Base-by-base conservation (phyloP, 495 filamentous ascomycete genomes). In the Penicillium tannophilum region DNA sequence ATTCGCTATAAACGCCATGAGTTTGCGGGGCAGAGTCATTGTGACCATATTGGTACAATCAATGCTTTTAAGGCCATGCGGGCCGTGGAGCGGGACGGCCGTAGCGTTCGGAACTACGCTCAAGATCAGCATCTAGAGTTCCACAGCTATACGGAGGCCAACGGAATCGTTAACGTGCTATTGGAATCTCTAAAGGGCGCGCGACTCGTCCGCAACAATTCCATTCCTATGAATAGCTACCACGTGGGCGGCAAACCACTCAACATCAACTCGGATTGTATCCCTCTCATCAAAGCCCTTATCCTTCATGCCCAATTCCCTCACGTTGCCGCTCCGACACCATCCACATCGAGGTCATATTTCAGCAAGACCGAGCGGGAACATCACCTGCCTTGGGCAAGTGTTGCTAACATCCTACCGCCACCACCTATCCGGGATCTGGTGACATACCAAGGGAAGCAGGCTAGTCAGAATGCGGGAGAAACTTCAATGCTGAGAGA, bases 1-100 rank as follows among this genome's bases (percentile, higher is more conserved):
- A 69, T 77, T 17, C 62, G 66, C 20, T 36, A 60, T 31, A 55
- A 61, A 8, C 78, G 76, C 19, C 44, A 59, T 17, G 49, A 64
- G 14, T 86, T 82, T 60, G 72, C 74, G 11, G 59, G 71, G 20
- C 72, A 70, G 9, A 70, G 71, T 6, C 62, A 63, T 6, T 84
- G 80, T 60, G 84, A 87, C 48, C 83, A 86, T 53, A 75, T 86
- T 39, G 76, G 74, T 47, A 58, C 75, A 10, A 60, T 86, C 44
- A 82, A 84, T 47, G 82, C 81, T 8, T 80, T 82, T 60, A 70
- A 71, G 41, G 71, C 77, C 55, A 65, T 80, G 41, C 76, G 82
- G 28, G 55, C 66, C 0, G 33, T 68, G 17, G 67, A 65, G 33
- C 63, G 72, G 19, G 63, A 62, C 42, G 28, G 67, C 5, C 19